Conservation (phyloP, 805 yeast genomes). For the Zygosaccharomyces kombuchaensis region DNA sequence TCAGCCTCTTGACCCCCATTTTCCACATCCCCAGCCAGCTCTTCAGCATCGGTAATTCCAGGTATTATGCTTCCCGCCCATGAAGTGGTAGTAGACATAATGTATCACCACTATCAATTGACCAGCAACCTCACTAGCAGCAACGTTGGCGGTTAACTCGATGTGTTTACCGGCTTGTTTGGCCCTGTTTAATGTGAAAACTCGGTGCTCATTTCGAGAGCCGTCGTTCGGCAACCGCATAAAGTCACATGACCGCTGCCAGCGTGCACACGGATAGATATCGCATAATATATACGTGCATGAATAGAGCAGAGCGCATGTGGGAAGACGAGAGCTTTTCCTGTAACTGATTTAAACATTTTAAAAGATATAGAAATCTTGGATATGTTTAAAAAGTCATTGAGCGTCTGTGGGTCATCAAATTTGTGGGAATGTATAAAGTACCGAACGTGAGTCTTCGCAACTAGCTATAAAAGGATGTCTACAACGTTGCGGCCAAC, state of each 20-base stretch:
- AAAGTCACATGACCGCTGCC: neutral
- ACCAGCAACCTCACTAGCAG: neutral
- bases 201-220: neutral
- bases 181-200: neutral
- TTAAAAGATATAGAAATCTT: no score
- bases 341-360: no score
- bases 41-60: constrained; percentile 22
- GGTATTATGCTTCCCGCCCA: constrained; percentile 13
- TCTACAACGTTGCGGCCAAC: no score
- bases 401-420: no score
- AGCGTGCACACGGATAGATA: no score
- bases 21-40: constrained; percentile 14
- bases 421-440: no score
- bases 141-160: neutral
- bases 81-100: constrained; percentile 1
- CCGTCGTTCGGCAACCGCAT: neutral
- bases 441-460: no score
- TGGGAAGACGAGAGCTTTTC: no score
- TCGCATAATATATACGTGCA: no score
- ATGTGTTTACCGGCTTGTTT: neutral
- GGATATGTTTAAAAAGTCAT: no score
- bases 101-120: neutral
- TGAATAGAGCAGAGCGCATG: no score
- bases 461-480: no score
- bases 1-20: neutral